Conservation (phyloP, 1,139 yeast species). For the Suhomyces choctaworum region DNA sequence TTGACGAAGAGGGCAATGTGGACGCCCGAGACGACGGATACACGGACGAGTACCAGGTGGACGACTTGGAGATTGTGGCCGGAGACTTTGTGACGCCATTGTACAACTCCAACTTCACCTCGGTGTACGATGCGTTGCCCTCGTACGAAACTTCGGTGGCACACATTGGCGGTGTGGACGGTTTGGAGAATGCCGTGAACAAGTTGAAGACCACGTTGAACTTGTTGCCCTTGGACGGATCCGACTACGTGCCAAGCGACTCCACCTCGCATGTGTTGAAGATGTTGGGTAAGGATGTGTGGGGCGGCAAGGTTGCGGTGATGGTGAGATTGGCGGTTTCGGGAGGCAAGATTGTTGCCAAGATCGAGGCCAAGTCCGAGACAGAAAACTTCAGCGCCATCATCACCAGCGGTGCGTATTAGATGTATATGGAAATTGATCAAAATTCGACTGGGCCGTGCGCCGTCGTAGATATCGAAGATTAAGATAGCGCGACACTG, state of each 20-base stretch:
- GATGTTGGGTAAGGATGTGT: constrained; percentile 77
- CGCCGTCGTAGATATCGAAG: not conserved
- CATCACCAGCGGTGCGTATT: constrained; percentile 22
- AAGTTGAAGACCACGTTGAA: constrained; percentile 62
- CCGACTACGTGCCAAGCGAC: constrained; percentile 64
- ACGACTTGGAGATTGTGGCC: constrained; percentile 69
- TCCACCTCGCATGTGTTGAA: constrained; percentile 72
- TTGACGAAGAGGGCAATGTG: constrained; percentile 69
- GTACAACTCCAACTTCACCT: constrained; percentile 74
- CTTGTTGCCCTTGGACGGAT: constrained; percentile 79
- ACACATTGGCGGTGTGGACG: constrained; percentile 34
- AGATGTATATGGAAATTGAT: constrained; percentile 3
- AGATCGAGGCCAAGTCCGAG: constrained; percentile 71
- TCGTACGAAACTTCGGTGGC: constrained; percentile 36
- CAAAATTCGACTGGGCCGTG: not conserved
- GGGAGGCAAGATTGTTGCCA: constrained; percentile 72
- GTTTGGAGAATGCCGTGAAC: constrained; percentile 39
- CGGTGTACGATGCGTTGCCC: constrained; percentile 70
- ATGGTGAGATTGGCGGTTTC: constrained; percentile 70
- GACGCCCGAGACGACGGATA: constrained; percentile 79
- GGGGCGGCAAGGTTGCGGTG: constrained; percentile 72
- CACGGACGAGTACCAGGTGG: constrained; percentile 91
- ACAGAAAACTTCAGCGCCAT: constrained; percentile 30
- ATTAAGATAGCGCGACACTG: too few relatives aligned
- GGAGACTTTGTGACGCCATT: constrained; percentile 85